Conservation (phyloP, 805 yeast species). For the Metschnikowia orientalis region DNA sequence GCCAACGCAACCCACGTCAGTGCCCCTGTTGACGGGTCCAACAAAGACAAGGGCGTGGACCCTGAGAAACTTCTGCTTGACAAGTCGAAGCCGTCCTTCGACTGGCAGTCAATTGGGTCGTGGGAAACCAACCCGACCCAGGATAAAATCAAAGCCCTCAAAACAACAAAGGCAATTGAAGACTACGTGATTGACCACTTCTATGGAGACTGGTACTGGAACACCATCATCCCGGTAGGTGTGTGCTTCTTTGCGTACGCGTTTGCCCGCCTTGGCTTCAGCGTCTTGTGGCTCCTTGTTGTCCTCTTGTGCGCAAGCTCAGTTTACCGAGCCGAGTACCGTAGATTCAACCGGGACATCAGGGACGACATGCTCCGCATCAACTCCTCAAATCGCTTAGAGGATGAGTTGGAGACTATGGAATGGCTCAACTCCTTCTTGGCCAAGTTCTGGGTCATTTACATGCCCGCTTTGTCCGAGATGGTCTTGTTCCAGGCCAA, state of each 20-base stretch:
- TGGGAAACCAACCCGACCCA: constrained; percentile 26
- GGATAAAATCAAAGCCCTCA: constrained; percentile 26
- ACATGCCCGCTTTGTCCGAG: constrained; percentile 80
- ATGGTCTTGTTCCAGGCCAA: constrained; percentile 70
- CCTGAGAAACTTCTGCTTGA: neutral
- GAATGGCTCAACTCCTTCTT: constrained; percentile 76
- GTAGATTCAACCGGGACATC: constrained; percentile 69
- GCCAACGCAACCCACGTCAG: constrained; percentile 12
- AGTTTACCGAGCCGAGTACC: constrained; percentile 66
- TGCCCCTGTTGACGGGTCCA: constrained; percentile 15
- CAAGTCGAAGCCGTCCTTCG: constrained; percentile 24
- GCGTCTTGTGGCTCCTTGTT: constrained; percentile 57
- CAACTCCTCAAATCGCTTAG: constrained; percentile 59
- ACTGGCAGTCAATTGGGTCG: constrained; percentile 39
- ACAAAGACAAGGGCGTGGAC: neutral
- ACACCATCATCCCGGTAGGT: constrained; percentile 58
- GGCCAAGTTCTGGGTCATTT: constrained; percentile 81
- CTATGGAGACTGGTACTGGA: constrained; percentile 69
- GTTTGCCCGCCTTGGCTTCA: constrained; percentile 58
- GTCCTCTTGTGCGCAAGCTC: constrained; percentile 60
- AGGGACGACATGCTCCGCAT: constrained; percentile 73
- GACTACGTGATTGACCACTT: constrained; percentile 64
- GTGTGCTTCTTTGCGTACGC: constrained; percentile 72
- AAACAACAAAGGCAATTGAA: constrained; percentile 39
- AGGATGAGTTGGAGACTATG: constrained; percentile 65